Evolutionary conservation across 2,329 filamentous ascomycete genomes (phyloP).

Genomic region (Emmonsia crescens): DNA sequence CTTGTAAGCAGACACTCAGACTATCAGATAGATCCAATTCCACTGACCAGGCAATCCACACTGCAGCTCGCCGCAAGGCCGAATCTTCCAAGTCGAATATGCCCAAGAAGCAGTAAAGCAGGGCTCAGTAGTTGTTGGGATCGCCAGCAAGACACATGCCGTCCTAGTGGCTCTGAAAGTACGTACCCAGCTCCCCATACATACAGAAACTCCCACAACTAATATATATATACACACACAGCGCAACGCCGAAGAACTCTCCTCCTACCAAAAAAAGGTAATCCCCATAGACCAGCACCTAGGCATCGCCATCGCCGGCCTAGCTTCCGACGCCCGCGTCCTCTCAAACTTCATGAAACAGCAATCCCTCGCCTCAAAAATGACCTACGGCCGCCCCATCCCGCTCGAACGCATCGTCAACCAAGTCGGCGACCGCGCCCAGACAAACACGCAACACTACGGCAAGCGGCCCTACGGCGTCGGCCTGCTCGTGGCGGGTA

Average conservation of each 20-base stretch:
- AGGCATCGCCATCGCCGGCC: conserved; percentile 88
- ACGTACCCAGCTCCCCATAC: no score
- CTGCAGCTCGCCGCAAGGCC: conserved; percentile 85
- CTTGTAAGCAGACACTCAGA: conserved; percentile 56
- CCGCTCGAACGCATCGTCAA: conserved; percentile 79
- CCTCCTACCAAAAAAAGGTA: conserved; percentile 99
- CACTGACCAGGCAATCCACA: background rate
- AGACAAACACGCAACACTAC: conserved; percentile 96
- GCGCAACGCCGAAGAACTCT: conserved; percentile 98
- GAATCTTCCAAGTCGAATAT: conserved; percentile 99
- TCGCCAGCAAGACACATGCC: conserved; percentile 96
- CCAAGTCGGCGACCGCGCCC: conserved; percentile 90
- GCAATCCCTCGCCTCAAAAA: conserved; percentile 88
- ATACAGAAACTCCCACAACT: background rate
- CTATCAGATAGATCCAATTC: background rate
- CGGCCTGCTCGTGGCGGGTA: conserved; percentile 80
- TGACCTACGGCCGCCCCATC: conserved; percentile 91
- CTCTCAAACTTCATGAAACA: conserved; percentile 99
- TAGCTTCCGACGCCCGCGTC: conserved; percentile 94
- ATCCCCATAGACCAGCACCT: conserved; percentile 94
- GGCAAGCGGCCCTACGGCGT: conserved; percentile 95
- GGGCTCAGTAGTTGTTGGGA: conserved; percentile 91
- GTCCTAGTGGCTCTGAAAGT: conserved; percentile 97
- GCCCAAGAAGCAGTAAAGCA: conserved; percentile 98
- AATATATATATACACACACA: conserved; percentile 29